Evolutionary conservation across 225 moss, liverwort and hornwort genomes (phyloP).

Genomic region (Thuidium tamariscinum): DNA sequence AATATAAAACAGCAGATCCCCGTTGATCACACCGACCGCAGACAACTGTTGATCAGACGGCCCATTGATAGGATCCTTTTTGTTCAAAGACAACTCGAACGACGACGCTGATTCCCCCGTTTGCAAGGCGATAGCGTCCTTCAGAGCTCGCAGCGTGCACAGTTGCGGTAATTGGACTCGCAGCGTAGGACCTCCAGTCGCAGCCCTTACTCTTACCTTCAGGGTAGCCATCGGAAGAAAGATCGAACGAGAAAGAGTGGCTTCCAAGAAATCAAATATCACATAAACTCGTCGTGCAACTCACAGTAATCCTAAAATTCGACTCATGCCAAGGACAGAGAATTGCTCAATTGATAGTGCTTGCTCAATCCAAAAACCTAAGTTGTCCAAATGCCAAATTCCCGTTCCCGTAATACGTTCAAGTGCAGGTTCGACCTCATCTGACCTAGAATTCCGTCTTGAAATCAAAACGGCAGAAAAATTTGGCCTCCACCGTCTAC

Average conservation of each 20-base stretch:
- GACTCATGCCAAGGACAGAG: not conserved
- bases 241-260: not conserved
- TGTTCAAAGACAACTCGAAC: slow-evolving; percentile 67
- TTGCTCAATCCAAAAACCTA: not conserved
- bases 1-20: slow-evolving; percentile 72
- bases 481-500: not conserved
- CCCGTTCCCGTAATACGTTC: not conserved
- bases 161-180: slow-evolving; percentile 50
- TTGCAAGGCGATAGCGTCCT: slow-evolving; percentile 47
- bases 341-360: not conserved
- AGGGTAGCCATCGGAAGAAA: slow-evolving; percentile 33
- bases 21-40: slow-evolving; percentile 64
- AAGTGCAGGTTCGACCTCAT: not conserved
- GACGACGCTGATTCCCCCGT: slow-evolving; percentile 28
- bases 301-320: not conserved
- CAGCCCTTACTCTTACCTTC: slow-evolving; percentile 76
- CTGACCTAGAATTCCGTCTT: not conserved
- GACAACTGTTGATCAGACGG: slow-evolving; percentile 44
- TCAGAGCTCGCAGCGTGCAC: slow-evolving; percentile 54
- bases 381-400: not conserved
- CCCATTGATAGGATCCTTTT: slow-evolving; percentile 60
- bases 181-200: slow-evolving; percentile 61
- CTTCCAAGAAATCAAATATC: not conserved
- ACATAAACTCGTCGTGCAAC: not conserved
- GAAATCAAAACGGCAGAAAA: not conserved